Evolutionary conservation across 2,329 filamentous ascomycete species (phyloP), one percentile per base, ranked within the genome.

Genomic region (Fusarium transvaalense): DNA sequence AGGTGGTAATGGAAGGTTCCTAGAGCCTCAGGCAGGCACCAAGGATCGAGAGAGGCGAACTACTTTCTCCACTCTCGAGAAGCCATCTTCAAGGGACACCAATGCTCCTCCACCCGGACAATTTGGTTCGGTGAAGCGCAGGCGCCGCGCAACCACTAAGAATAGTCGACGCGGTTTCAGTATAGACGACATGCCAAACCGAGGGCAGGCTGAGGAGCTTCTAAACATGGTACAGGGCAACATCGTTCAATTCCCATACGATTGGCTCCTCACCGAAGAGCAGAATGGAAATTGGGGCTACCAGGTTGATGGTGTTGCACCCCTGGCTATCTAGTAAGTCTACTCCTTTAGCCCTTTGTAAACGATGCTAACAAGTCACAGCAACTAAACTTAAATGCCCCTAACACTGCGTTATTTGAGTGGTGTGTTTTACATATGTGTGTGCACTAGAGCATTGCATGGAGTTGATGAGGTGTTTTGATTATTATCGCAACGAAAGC

Each of bases 261-360:
- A 99, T 75, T 99, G 97, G 94, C 87, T 97, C 55, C 88, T 92
- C 73, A 92, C 91, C 57, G 96, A 98, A 81, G 96, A 98, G 82
- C 89, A 90, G 75, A 94, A 93, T 70, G 93, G 94, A 58, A 97
- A 97, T 77, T 99, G 96, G 96, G 87, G 97, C 66, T 98, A 97
- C 81, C 93, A 95, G 76, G 93, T 98, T 57, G 96, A 99, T 79
- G 91, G 97, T 79, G 91, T 99, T 77, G 97, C 96, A 74, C 96
- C 96, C 58, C 84, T 99, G 80, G 94, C 97, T 82, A 98, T 99
- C 75, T 99, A 99, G 92, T 93, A 85, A 90, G 91, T 86, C 15
- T 12, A 15, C 34, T 14, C 31, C 35, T 25, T 17, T 31, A 8
- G 14, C 29, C 13, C 32, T 39, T n/a, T 19, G 35, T 23, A 14